A percentile compares a stretch with the other conserved stretches of the same genome.
Conservation (phyloP, 495 filamentous ascomycete genomes). For the Neurospora tetraspora region DNA sequence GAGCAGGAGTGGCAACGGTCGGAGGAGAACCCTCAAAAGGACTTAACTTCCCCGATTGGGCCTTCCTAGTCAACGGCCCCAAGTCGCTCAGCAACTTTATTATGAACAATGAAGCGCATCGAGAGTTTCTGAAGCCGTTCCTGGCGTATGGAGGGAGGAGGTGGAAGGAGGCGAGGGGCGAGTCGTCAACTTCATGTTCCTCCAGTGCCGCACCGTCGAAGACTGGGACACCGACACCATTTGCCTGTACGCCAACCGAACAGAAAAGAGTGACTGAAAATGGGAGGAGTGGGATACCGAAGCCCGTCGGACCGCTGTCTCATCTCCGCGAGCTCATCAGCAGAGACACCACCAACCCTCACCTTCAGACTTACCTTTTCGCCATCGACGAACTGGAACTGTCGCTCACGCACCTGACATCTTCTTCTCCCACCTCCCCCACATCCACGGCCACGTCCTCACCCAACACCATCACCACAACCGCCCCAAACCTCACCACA, state of each 20-base stretch:
- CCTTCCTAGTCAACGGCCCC: slow-evolving; percentile 23
- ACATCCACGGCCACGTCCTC: background rate
- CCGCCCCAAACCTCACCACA: background rate
- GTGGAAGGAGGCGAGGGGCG: slow-evolving; percentile 10
- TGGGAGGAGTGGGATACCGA: background rate
- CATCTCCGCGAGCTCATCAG: slow-evolving; percentile 8
- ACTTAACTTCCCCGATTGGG: slow-evolving; percentile 24
- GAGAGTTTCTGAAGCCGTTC: slow-evolving; percentile 16
- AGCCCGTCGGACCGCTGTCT: background rate
- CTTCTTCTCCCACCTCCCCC: background rate
- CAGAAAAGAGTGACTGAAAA: background rate
- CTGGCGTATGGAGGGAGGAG: slow-evolving; percentile 15
- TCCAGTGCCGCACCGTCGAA: background rate
- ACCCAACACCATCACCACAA: background rate
- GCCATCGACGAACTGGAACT: slow-evolving; percentile 25
- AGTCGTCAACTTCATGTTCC: background rate
- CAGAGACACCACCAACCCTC: background rate
- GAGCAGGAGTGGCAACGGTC: no score
- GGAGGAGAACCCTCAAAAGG: no score
- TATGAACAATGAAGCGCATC: slow-evolving; percentile 9
- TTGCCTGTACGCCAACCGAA: background rate
- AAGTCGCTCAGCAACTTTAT: slow-evolving; percentile 15
- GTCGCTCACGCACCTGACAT: slow-evolving; percentile 1
- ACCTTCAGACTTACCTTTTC: slow-evolving; percentile 11
- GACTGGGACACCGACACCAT: background rate